These are phyloP conservation scores for Fusarium azukiicola DNA, from an alignment of 2,329 filamentous ascomycete species.

Conservation along the genomic window DNA sequence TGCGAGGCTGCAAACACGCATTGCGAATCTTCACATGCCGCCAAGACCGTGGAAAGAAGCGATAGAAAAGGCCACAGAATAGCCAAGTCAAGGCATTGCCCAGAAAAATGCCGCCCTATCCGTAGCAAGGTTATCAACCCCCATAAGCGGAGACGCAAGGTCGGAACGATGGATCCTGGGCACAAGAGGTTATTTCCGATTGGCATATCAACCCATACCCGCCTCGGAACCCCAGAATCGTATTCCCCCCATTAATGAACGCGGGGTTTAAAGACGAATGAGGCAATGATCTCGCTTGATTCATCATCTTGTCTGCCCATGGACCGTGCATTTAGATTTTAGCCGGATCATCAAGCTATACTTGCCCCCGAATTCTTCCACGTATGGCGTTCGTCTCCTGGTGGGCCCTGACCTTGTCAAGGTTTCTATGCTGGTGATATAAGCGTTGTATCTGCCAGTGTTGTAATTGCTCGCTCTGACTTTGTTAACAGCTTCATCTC, in stretches of 20 bases:
- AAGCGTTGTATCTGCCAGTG: not conserved
- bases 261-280: conserved; percentile 5
- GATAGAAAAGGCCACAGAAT: not conserved
- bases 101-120: not conserved
- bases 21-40: no score
- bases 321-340: conserved; percentile 16
- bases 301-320: conserved; percentile 11
- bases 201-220: not conserved
- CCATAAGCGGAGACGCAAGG: conserved; percentile 9
- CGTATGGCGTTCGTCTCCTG: not conserved
- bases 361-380: conserved; percentile 7
- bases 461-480: not conserved
- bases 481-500: not conserved
- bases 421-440: not conserved
- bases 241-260: not conserved
- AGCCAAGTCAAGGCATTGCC: not conserved
- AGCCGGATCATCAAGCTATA: conserved; percentile 7
- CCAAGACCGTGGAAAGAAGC: not conserved
- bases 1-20: no score
- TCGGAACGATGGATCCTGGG: not conserved
- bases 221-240: conserved; percentile 6
- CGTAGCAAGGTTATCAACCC: conserved; percentile 6
- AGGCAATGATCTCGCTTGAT: conserved; percentile 11
- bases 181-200: not conserved
- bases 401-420: not conserved